Conservation (phyloP, 441 rosid species). For the Gossypium aridum region DNA sequence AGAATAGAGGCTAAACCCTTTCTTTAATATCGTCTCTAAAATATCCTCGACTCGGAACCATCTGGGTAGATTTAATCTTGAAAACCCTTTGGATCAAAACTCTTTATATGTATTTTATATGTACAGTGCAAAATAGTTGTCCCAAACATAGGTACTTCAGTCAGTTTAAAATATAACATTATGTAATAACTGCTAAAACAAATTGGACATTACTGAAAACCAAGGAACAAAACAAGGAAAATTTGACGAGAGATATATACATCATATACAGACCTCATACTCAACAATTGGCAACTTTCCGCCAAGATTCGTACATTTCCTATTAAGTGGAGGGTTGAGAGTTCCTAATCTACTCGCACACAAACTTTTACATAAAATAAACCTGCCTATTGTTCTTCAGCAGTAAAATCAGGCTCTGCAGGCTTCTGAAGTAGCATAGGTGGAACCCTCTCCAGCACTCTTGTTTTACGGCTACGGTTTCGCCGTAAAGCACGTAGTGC, state of each 20-base stretch:
- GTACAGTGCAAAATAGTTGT: not conserved
- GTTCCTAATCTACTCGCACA: not conserved
- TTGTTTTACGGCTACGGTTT: conserved; percentile 37
- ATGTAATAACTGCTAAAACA: not conserved
- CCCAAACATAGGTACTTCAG: not conserved
- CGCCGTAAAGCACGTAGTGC: conserved; percentile 44
- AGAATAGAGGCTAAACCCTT: too few relatives aligned
- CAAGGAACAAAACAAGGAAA: not conserved
- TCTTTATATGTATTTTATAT: too few relatives aligned
- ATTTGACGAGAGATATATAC: not conserved
- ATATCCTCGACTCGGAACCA: too few relatives aligned
- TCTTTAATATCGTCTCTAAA: too few relatives aligned
- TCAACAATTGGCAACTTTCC: not conserved
- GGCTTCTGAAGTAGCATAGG: conserved; percentile 71
- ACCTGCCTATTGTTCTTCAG: conserved; percentile 36
- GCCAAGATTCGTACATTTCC: not conserved
- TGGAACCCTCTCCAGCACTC: conserved; percentile 46
- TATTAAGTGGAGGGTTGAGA: not conserved
- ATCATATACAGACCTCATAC: conserved; percentile 1
- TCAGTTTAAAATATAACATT: not conserved
- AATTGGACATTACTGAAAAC: not conserved
- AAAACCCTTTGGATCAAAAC: too few relatives aligned
- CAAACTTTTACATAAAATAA: not conserved
- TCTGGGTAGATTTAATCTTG: too few relatives aligned
- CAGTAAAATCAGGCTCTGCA: conserved; percentile 74